These are phyloP conservation scores for Epichloe gansuensis DNA, from an alignment of 2,329 filamentous ascomycete genomes.

Conservation along the genomic window DNA sequence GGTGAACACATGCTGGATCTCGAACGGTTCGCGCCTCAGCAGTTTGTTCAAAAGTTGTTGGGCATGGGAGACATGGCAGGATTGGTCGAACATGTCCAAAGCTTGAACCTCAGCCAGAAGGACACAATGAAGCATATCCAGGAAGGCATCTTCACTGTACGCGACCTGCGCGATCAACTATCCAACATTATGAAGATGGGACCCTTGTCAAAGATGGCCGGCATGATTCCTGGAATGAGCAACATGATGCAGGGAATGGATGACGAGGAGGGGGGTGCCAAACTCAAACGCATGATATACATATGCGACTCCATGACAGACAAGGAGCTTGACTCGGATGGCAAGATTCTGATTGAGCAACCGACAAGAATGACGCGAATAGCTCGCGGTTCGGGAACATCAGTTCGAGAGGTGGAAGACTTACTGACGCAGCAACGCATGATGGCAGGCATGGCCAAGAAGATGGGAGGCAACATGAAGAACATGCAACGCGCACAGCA, in stretches of 20 bases:
- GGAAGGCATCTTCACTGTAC: slow-evolving; percentile 89
- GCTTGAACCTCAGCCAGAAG: slow-evolving; percentile 89
- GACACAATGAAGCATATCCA: slow-evolving; percentile 99
- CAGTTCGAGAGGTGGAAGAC: slow-evolving; percentile 81
- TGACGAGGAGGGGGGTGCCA: slow-evolving; percentile 86
- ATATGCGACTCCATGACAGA: slow-evolving; percentile 98
- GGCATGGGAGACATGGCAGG: slow-evolving; percentile 97
- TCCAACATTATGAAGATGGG: slow-evolving; percentile 99
- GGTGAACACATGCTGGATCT: slow-evolving; percentile 95
- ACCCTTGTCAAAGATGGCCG: slow-evolving; percentile 89
- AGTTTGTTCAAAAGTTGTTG: slow-evolving; percentile 85
- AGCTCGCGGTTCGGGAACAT: slow-evolving; percentile 79
- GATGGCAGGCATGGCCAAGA: slow-evolving; percentile 99
- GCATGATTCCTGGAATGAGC: slow-evolving; percentile 94
- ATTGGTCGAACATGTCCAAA: slow-evolving; percentile 91
- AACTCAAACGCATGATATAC: slow-evolving; percentile 96
- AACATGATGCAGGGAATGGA: slow-evolving; percentile 94
- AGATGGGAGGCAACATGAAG: slow-evolving; percentile 95
- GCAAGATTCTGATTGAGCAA: slow-evolving; percentile 86
- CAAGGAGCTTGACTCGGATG: slow-evolving; percentile 89
- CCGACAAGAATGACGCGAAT: slow-evolving; percentile 87
- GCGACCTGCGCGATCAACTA: slow-evolving; percentile 88
- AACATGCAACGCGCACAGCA: slow-evolving; percentile 92
- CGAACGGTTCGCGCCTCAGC: slow-evolving; percentile 81
- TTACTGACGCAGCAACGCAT: slow-evolving; percentile 94